Percentiles rank a stretch among this genome's conserved stretches.
Conservation (phyloP, 805 yeast genomes). For the Wickerhamiella occidentalis region DNA sequence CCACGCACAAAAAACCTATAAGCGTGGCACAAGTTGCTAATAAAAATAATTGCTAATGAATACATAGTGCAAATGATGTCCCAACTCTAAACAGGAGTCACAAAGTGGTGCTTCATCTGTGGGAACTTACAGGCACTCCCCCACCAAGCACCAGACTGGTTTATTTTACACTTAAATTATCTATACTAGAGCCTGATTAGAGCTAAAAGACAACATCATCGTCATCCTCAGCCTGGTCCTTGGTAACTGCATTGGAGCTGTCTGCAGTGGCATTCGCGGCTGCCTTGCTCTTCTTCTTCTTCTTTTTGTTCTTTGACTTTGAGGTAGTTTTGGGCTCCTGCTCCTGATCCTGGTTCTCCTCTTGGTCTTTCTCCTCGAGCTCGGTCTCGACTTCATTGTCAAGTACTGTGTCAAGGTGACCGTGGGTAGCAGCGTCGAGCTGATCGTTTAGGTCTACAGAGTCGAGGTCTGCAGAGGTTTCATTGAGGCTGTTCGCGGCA, state of each 20-base stretch:
- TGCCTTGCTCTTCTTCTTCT: constrained; percentile 5
- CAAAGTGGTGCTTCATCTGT: too few relatives aligned
- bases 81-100: too few relatives aligned
- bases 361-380: background rate
- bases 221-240: constrained; percentile 2
- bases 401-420: background rate
- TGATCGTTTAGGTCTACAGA: background rate
- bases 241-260: background rate
- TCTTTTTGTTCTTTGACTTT: constrained; percentile 1
- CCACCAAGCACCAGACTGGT: too few relatives aligned
- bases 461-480: background rate
- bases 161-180: background rate
- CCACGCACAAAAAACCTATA: background rate
- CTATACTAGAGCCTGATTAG: background rate
- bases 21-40: too few relatives aligned
- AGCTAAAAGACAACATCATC: constrained; percentile 6
- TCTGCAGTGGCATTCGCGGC: background rate
- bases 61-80: too few relatives aligned
- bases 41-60: too few relatives aligned
- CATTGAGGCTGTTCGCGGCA: background rate
- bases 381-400: background rate
- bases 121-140: too few relatives aligned
- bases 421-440: background rate
- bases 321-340: background rate
- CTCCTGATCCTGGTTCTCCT: too few relatives aligned